Conservation (phyloP, 1,139 yeast species). For the Suhomyces bribrorum region DNA sequence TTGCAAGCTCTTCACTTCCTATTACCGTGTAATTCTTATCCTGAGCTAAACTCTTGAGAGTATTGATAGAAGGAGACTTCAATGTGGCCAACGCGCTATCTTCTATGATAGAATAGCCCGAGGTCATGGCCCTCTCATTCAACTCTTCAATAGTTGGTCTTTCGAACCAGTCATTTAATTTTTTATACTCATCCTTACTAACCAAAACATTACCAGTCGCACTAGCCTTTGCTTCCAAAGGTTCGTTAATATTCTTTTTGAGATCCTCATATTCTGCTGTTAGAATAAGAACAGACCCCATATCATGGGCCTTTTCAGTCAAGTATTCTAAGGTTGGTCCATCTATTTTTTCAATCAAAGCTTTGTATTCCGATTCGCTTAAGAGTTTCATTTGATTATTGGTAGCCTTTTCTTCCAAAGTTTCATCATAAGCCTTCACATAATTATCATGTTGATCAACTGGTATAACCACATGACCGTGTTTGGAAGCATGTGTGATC, state of each 20-base stretch:
- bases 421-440: constrained; percentile 5
- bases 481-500: constrained; percentile 2
- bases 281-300: constrained; percentile 11
- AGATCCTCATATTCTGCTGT: constrained; percentile 6
- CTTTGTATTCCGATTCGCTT: constrained; percentile 11
- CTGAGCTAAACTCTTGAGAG: constrained; percentile 13
- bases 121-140: constrained; percentile 9
- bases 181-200: constrained; percentile 1
- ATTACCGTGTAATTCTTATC: background rate
- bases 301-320: constrained; percentile 24
- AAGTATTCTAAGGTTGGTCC: constrained; percentile 10
- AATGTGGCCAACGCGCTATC: constrained; percentile 18
- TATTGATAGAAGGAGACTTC: constrained; percentile 13
- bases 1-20: constrained; percentile 9
- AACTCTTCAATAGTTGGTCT: constrained; percentile 17
- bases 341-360: constrained; percentile 9
- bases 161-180: constrained; percentile 1
- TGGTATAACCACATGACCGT: constrained; percentile 19
- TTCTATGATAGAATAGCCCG: constrained; percentile 19
- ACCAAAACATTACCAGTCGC: constrained; percentile 7
- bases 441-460: constrained; percentile 10
- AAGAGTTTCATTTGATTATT: constrained; percentile 16
- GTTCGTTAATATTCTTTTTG: constrained; percentile 16
- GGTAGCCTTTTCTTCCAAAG: constrained; percentile 19
- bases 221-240: constrained; percentile 21